phyloP scores from a whole-genome alignment of 1,139 yeast species.

The Spathaspora sp. region DNA sequence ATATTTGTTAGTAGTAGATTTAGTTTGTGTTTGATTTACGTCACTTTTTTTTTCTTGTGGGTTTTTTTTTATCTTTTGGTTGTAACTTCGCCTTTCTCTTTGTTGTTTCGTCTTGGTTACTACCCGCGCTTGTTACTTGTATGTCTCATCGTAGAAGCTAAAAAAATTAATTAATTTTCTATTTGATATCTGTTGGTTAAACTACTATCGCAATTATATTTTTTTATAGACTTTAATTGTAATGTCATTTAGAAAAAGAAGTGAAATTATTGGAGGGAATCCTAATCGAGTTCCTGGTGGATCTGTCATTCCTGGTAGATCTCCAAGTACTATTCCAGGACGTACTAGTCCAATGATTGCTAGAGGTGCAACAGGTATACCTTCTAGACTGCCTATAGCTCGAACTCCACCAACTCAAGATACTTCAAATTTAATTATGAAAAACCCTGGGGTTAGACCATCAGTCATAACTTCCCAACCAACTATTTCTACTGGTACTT shows the following conservation, averaged over 20 bases:
- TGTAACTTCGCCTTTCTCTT: neutral
- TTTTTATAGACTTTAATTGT: conserved; percentile 1
- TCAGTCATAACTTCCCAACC: conserved; percentile 75
- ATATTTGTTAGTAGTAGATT: conserved; percentile 30
- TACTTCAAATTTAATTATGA: conserved; percentile 11
- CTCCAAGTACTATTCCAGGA: conserved; percentile 10
- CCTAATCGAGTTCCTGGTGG: conserved; percentile 8
- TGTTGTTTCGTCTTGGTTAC: neutral
- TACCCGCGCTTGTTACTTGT: neutral
- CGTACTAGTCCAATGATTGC: conserved; percentile 11
- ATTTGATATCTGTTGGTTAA: conserved; percentile 1
- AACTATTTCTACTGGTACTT: conserved; percentile 74
- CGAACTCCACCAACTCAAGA: conserved; percentile 11
- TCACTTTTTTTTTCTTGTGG: neutral
- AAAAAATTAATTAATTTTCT: neutral
- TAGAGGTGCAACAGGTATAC: conserved; percentile 11
- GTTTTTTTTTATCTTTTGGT: neutral
- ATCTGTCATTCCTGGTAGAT: conserved; percentile 19
- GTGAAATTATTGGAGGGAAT: conserved; percentile 51
- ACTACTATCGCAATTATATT: conserved; percentile 3
- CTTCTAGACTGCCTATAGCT: conserved; percentile 11
- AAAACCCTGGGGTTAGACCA: conserved; percentile 68
- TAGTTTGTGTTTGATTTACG: too few species aligned
- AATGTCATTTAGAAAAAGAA: conserved; percentile 74
- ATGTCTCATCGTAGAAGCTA: neutral